Conservation (phyloP, 116 monocot species). For the Papilionanthe hybrid region DNA sequence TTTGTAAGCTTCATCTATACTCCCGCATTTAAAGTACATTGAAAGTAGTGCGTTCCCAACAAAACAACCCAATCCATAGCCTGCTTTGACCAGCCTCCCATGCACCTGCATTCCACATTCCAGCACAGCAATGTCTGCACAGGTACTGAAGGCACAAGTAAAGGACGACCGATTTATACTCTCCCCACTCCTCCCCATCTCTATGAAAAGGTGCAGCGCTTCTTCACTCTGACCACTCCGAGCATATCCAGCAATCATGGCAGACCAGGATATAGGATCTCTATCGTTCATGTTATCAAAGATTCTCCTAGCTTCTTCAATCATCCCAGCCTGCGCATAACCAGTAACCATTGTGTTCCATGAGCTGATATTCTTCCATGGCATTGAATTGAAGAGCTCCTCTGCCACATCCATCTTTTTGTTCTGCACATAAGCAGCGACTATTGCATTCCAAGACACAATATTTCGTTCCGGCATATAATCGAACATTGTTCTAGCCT, state of each 20-base stretch:
- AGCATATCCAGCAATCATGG: slow-evolving; percentile 63
- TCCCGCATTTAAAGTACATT: slow-evolving; percentile 72
- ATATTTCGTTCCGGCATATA: slow-evolving; percentile 62
- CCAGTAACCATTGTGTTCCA: slow-evolving; percentile 79
- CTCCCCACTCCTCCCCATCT: slow-evolving; percentile 46
- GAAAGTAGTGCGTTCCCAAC: slow-evolving; percentile 69
- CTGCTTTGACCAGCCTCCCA: slow-evolving; percentile 60
- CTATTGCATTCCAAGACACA: slow-evolving; percentile 83
- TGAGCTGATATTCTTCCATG: slow-evolving; percentile 50
- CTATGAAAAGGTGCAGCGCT: slow-evolving; percentile 43
- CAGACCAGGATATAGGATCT: slow-evolving; percentile 61
- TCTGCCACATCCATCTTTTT: slow-evolving; percentile 34
- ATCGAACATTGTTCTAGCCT: slow-evolving; percentile 56
- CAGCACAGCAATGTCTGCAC: slow-evolving; percentile 54
- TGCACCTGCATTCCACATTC: slow-evolving; percentile 70
- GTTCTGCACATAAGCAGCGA: slow-evolving; percentile 49
- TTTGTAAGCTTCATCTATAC: slow-evolving; percentile 49
- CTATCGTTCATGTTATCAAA: slow-evolving; percentile 40
- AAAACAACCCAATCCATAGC: slow-evolving; percentile 59
- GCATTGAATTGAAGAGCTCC: slow-evolving; percentile 60
- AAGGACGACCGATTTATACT: slow-evolving; percentile 53
- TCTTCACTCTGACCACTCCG: slow-evolving; percentile 52
- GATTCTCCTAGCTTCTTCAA: slow-evolving; percentile 31
- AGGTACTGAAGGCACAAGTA: slow-evolving; percentile 62
- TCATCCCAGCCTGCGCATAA: slow-evolving; percentile 61